Evolutionary conservation across 2,329 filamentous ascomycete species (phyloP).

Genomic region (Clarireedia hainanense): DNA sequence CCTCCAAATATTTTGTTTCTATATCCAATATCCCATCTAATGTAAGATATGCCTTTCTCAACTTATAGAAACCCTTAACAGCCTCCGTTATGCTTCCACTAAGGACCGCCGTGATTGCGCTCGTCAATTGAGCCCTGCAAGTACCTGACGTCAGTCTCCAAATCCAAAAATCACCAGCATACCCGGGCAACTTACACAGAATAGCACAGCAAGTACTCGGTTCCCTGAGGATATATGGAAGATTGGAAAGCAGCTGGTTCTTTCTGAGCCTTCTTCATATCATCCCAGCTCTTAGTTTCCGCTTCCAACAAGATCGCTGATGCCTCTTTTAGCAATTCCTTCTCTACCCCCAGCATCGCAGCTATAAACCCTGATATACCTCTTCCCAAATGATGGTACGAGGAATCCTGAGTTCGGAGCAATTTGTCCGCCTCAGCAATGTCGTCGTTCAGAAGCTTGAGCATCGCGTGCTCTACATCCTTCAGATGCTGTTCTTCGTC

Average conservation of each 20-base stretch:
- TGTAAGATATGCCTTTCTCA: slow-evolving; percentile 80
- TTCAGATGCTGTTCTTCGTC: slow-evolving; percentile 47
- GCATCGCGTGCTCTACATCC: slow-evolving; percentile 55
- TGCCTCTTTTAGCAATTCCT: slow-evolving; percentile 81
- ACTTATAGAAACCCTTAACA: slow-evolving; percentile 84
- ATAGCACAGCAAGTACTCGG: slow-evolving; percentile 77
- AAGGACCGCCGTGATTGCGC: slow-evolving; percentile 77
- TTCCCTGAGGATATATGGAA: slow-evolving; percentile 68
- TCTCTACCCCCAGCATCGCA: slow-evolving; percentile 84
- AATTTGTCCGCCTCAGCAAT: slow-evolving; percentile 73
- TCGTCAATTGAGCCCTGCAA: slow-evolving; percentile 72
- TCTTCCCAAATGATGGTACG: slow-evolving; percentile 81
- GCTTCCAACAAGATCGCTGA: slow-evolving; percentile 63
- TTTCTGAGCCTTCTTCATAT: slow-evolving; percentile 67
- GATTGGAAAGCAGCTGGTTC: slow-evolving; percentile 47
- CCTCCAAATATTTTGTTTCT: slow-evolving; percentile 51
- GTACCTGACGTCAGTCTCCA: neutral
- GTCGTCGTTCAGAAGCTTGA: slow-evolving; percentile 81
- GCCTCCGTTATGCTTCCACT: slow-evolving; percentile 91
- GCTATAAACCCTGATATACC: slow-evolving; percentile 78
- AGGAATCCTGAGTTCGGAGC: slow-evolving; percentile 64
- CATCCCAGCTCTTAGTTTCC: slow-evolving; percentile 67
- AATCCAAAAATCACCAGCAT: neutral
- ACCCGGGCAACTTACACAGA: slow-evolving; percentile 38
- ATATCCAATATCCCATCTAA: slow-evolving; percentile 71